Base-by-base conservation (phyloP, 768 basidiomycete species). In the Macrolepiota dolichaula region DNA sequence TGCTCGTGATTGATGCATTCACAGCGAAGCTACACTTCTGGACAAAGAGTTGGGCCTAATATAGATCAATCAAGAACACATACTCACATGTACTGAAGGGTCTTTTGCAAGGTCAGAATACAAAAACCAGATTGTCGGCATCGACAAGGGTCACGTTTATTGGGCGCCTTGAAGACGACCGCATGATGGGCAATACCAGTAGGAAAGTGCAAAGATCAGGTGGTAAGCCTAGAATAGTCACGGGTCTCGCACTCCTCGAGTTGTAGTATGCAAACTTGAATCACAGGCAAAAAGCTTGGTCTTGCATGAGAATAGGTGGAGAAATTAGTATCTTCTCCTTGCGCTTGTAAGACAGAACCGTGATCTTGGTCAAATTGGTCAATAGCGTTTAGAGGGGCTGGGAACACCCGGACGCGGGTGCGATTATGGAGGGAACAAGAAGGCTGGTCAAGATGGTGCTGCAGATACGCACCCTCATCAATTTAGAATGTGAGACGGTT, bases 241-340 rank as follows among this genome's bases (percentile, higher is more conserved):
- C 25, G 46, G 24, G 35, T 22, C n/a, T 27, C 32, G 2, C 15
- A 3, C 25, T 9, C 6, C 46, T 51, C 47, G 25, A 12, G 29
- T n/a, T 2, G 29, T 29, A 13, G 13, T 27, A 1, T 4, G 37
- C 47, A 11, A 13, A 17, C 15, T 37, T 2, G 25, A 58, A 58
- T 58, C 57, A 58, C 57, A 50, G 29, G 57, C 19, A 58, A 58
- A 32, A 25, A 19, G 22, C 50, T 25, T 24, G 12, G 37, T 40
- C 9, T 25, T 54, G 17, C 37, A 54, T 54, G 52, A 54, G 52
- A 54, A 54, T n/a, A 13, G 35, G 37, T 10, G 37, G 36, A 24
- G 36, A 22, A 24, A 37, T 38, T 13, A 4, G 25, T 22, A 54
- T 11, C 35, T 38, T n/a, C 42, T 44, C 19, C 12, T 44, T 44